Conservation (phyloP, 768 basidiomycete genomes). For the Plicaturopsis crispa region DNA sequence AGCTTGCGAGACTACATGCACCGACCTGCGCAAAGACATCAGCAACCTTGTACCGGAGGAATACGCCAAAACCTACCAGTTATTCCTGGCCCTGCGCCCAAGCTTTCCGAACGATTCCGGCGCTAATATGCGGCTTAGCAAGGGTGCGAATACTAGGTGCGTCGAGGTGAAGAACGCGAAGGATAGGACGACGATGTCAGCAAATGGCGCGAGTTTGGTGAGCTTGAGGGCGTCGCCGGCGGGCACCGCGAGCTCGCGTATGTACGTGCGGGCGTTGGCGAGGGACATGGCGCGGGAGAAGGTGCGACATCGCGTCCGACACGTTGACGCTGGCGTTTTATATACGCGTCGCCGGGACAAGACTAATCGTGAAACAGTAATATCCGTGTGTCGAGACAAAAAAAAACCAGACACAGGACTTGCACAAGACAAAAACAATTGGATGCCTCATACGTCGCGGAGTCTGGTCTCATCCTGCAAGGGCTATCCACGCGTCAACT, state of each 20-base stretch:
- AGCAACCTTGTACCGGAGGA: background rate
- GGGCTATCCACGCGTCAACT: no score
- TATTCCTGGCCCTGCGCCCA: slow-evolving; percentile 40
- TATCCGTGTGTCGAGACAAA: no score
- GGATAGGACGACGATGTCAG: slow-evolving; percentile 45
- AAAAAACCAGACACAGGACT: no score
- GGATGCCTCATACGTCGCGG: no score
- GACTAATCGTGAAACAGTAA: background rate
- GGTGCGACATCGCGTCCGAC: no score
- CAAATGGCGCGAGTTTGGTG: slow-evolving; percentile 44
- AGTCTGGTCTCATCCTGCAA: no score
- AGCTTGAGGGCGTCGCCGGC: slow-evolving; percentile 34
- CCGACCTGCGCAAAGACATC: slow-evolving; percentile 39
- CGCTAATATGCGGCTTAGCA: slow-evolving; percentile 37
- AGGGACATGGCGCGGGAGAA: no score
- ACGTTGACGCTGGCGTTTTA: no score
- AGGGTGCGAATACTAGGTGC: slow-evolving; percentile 53
- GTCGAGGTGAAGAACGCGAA: slow-evolving; percentile 50
- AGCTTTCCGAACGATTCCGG: slow-evolving; percentile 43
- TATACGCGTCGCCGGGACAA: no score
- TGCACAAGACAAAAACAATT: no score
- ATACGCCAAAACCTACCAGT: slow-evolving; percentile 37
- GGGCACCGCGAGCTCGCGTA: slow-evolving; percentile 22
- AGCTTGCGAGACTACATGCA: slow-evolving; percentile 65
- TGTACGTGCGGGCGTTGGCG: slow-evolving; percentile 8